Evolutionary conservation across 805 yeast genomes (phyloP), one percentile per base, ranked within the genome.

Genomic region (Cyberlindnera nakhonratchasimensis): DNA sequence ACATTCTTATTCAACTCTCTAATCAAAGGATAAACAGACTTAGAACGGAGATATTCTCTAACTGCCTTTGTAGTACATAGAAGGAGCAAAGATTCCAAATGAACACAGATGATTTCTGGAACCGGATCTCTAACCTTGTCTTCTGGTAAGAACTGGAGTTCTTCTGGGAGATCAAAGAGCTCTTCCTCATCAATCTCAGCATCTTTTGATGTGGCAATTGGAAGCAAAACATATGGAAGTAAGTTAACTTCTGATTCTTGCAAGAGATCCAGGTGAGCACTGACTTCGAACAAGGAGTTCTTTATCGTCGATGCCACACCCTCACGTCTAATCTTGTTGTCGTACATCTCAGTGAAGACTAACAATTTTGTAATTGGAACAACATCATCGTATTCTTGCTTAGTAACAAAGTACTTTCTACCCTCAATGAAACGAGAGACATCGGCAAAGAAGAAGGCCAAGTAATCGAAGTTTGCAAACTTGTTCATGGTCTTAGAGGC

Each of bases 241-340:
- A 91, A 54, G 52, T 90, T 87, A 44, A 87, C 79, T 8, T 71
- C 48, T 28, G 72, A 78, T 54, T 85, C 83, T 5, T 67, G 69
- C 30, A 88, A 61, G 33, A 91, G 67, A 19, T 59, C 62, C 53
- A 65, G 64, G 59, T 91, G 98, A 26, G 76, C 63, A 30, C 79
- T 77, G 2, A 86, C 70, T 58, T 90, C 96, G 57, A 91, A 91
- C 37, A 91, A 67, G 0, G 91, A 77, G 64, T 91, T 91, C 62
- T 93, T 91, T 53, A 93, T 86, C 2, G 96, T 85, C 5, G 95
- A 84, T 2, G 95, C 95, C 29, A 87, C 90, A 57, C 96, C 97
- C 59, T 85, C 90, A 64, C 98, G 76, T 66, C 98, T 80, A 20
- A 79, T 77, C 54, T 78, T 79, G 12, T 86, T 72, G 57, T 84